A percentile compares a stretch with the other conserved stretches of the same genome.
Conservation (phyloP, 495 filamentous ascomycete genomes). For the Trichoderma virens region DNA sequence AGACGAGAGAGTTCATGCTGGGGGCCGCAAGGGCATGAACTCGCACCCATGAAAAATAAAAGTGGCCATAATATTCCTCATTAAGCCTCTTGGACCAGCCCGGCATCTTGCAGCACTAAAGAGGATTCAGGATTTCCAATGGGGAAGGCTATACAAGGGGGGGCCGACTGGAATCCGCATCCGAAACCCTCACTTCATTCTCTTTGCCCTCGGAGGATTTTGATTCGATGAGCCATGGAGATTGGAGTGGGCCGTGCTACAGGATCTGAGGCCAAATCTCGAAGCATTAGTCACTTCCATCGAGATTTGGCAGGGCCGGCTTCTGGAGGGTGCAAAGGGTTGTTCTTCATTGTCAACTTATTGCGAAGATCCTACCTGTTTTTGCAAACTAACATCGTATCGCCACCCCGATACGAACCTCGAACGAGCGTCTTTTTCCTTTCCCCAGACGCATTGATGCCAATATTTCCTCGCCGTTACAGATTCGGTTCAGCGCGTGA, state of each 20-base stretch:
- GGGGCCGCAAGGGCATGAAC: not conserved
- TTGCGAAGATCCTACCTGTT: not conserved
- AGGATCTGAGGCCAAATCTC: not conserved
- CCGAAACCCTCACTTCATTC: not conserved
- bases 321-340: no score
- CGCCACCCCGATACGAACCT: not conserved
- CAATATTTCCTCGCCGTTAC: not conserved
- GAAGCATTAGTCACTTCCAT: not conserved
- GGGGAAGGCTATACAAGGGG: not conserved
- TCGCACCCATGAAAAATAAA: not conserved
- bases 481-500: not conserved
- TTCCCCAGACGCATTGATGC: slow-evolving; percentile 2
- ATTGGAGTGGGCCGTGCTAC: not conserved
- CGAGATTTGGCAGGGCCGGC: not conserved
- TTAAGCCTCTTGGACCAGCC: not conserved
- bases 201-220: not conserved
- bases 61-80: not conserved
- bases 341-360: no score
- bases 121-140: not conserved
- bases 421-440: not conserved
- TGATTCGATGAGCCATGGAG: not conserved
- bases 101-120: not conserved
- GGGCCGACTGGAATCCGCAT: no score
- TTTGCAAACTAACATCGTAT: no score
- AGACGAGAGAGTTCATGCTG: not conserved